Base-by-base conservation (phyloP, 2,329 filamentous ascomycete genomes). In the Dactylonectria macrodidyma region DNA sequence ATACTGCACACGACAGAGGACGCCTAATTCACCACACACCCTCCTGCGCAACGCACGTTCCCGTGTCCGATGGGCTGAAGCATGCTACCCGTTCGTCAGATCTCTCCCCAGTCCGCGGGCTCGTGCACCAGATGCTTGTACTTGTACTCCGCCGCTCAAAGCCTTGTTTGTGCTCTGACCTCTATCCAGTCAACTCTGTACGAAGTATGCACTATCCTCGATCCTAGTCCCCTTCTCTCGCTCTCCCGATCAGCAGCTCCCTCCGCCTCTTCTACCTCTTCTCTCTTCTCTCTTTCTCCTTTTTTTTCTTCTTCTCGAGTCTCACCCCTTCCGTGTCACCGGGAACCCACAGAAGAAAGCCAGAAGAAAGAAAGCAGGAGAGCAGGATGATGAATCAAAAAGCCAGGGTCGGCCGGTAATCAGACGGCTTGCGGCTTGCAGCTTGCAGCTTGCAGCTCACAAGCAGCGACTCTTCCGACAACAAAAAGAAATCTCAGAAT, bases 11-110 rank as follows among this genome's bases (percentile, higher is more conserved):
- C 36, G 12, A 10, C 36, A 38, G 3, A 38, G 12, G 10, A 38
- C 36, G 26, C 26, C 26, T 30, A 30, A 30, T 4, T 30, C 26
- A 30, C 7, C 4, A 30, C 26, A 66, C 62, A 65, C 65, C 62
- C 70, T 71, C 58, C 62, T 66, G 38, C 66, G 41, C 54, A 52
- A 75, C 65, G 71, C 73, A 75, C 69, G 73, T 72, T 75, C 73
- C 74, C 74, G 73, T 75, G 74, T 73, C 73, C 74, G 73, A 76
- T 76, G 72, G 73, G 68, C 68, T 71, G 71, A 76, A 72, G 72
- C 74, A 75, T 36, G 66, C 74, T 74, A 71, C 71, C 74, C 73
- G 74, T 73, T 70, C 67, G 57, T 72, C 66, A 76, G 73, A 76
- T 76, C 74, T 72, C 62, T 61, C 59, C 60, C 55, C 59, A 44